These are phyloP conservation scores for Neonectria coccinea DNA, from an alignment of 2,329 filamentous ascomycete species.

Conservation along the genomic window DNA sequence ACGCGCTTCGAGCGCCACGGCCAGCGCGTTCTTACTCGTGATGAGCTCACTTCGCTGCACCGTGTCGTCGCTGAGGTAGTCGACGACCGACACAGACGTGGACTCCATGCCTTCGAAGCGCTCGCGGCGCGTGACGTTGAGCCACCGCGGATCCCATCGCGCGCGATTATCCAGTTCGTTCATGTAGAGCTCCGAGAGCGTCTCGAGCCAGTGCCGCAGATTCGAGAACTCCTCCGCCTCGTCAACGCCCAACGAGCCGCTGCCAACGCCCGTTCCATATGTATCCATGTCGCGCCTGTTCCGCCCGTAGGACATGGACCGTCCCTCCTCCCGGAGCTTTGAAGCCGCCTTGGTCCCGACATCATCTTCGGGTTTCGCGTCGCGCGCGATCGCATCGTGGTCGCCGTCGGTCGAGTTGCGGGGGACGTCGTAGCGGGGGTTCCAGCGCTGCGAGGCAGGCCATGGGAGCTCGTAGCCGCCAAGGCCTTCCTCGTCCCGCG, in stretches of 20 bases:
- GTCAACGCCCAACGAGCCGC: neutral
- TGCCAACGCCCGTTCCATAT: neutral
- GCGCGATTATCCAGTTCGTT: slow-evolving; percentile 45
- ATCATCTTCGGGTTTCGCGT: slow-evolving; percentile 19
- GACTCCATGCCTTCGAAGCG: slow-evolving; percentile 38
- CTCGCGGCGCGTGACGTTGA: slow-evolving; percentile 42
- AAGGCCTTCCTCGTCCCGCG: slow-evolving; percentile 26
- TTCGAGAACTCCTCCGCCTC: slow-evolving; percentile 40
- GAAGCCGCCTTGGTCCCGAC: neutral
- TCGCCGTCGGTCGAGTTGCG: slow-evolving; percentile 34
- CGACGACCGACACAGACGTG: slow-evolving; percentile 35
- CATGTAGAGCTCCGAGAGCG: slow-evolving; percentile 47
- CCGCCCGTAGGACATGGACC: slow-evolving; percentile 29
- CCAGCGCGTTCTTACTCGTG: slow-evolving; percentile 31
- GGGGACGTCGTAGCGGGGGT: slow-evolving; percentile 42
- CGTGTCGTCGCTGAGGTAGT: slow-evolving; percentile 36
- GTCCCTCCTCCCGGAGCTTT: slow-evolving; percentile 4
- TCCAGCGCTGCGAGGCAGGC: slow-evolving; percentile 43
- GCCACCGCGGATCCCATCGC: slow-evolving; percentile 44
- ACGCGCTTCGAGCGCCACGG: slow-evolving; percentile 28
- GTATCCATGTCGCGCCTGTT: slow-evolving; percentile 36
- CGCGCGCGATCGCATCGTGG: neutral
- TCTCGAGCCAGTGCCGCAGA: slow-evolving; percentile 47
- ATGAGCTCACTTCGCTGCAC: slow-evolving; percentile 16
- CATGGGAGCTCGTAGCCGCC: slow-evolving; percentile 37